Conservation (phyloP, 2,329 filamentous ascomycete genomes). For the Pseudocercospora cruenta region DNA sequence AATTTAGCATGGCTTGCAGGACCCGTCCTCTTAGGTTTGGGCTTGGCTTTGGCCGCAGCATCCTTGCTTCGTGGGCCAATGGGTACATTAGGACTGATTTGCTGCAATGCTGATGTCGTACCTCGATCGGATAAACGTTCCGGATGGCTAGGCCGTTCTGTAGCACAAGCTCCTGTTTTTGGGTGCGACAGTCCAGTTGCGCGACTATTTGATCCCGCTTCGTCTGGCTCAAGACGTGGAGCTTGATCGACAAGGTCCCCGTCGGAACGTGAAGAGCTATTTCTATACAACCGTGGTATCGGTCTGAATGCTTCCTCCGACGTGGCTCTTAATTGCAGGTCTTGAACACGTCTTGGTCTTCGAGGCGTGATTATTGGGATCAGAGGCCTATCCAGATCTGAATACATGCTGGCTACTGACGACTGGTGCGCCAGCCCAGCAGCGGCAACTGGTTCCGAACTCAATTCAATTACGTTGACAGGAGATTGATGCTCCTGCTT, state of each 20-base stretch:
- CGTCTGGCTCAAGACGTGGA: background rate
- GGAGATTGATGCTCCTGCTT: slow-evolving; percentile 35
- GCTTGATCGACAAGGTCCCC: slow-evolving; percentile 8
- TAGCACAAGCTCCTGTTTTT: background rate
- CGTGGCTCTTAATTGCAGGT: slow-evolving; percentile 24
- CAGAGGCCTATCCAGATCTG: slow-evolving; percentile 49
- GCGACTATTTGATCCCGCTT: background rate
- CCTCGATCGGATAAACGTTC: slow-evolving; percentile 1
- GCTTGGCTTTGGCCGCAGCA: slow-evolving; percentile 2
- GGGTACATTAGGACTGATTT: slow-evolving; percentile 31
- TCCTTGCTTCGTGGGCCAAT: background rate
- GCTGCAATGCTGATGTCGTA: slow-evolving; percentile 18
- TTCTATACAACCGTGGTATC: slow-evolving; percentile 16
- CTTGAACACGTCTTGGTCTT: slow-evolving; percentile 26
- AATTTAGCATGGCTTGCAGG: slow-evolving; percentile 27
- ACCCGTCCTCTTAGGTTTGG: slow-evolving; percentile 20
- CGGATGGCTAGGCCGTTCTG: background rate
- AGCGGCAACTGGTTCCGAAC: slow-evolving; percentile 39
- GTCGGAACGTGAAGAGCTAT: slow-evolving; percentile 32
- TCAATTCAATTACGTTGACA: slow-evolving; percentile 39
- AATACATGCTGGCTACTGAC: slow-evolving; percentile 42
- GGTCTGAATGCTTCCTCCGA: slow-evolving; percentile 27
- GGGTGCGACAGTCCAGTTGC: background rate
- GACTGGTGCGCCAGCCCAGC: slow-evolving; percentile 19
- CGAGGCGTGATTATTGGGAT: slow-evolving; percentile 40